A percentile compares a stretch with the other conserved stretches of the same genome.
These are phyloP conservation scores for Solanum habrochaites DNA, from an alignment of 257 asterid genomes.

Conservation along the genomic window DNA sequence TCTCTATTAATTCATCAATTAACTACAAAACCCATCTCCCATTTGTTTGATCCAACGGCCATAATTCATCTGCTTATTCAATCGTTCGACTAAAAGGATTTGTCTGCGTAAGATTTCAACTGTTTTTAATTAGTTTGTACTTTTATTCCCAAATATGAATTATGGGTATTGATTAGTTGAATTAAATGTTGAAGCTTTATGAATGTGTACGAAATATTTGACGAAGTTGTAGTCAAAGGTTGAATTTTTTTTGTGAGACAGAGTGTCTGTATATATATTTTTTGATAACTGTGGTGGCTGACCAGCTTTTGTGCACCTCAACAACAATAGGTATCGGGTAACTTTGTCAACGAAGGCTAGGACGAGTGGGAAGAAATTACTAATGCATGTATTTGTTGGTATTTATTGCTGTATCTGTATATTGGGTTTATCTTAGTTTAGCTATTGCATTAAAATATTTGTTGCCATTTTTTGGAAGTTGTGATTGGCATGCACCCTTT, in stretches of 20 bases:
- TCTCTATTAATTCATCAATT: not conserved
- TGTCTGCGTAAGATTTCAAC: not conserved
- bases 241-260: not conserved
- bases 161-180: not conserved
- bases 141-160: not conserved
- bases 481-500: slow-evolving; percentile 32
- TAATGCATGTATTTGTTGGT: not conserved
- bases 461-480: not conserved
- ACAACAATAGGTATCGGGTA: not conserved
- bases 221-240: not conserved
- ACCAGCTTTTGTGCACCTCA: not conserved
- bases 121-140: not conserved
- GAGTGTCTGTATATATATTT: not conserved
- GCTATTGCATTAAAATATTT: not conserved
- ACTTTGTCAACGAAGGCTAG: not conserved
- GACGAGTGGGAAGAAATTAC: not conserved
- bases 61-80: not conserved
- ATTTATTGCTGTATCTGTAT: not conserved
- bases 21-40: not conserved
- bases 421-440: not conserved
- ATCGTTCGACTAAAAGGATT: not conserved
- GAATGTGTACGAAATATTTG: not conserved
- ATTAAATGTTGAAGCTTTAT: not conserved
- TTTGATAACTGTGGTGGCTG: not conserved
- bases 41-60: not conserved